phyloP scores from a whole-genome alignment of 768 basidiomycete species.

The Leucocoprinus sp. region DNA sequence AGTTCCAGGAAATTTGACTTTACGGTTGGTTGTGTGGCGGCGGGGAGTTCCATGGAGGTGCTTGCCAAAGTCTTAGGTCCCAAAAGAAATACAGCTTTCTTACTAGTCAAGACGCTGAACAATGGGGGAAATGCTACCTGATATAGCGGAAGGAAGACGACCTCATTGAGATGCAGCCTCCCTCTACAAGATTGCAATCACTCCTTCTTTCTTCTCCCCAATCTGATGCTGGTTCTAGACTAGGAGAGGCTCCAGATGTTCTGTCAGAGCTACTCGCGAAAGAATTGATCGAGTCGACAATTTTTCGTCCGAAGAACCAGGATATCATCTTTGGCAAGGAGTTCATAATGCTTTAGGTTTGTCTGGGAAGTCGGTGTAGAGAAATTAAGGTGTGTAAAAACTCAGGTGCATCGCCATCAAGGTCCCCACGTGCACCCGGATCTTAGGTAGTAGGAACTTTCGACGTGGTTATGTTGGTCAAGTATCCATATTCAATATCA shows the following conservation, averaged over 20 bases:
- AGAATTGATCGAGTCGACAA: constrained; percentile 33
- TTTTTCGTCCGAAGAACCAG: constrained; percentile 31
- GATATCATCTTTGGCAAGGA: constrained; percentile 35
- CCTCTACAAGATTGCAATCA: constrained; percentile 27
- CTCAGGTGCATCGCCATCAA: background rate
- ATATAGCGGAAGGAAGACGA: constrained; percentile 24
- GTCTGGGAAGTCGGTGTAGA: constrained; percentile 40
- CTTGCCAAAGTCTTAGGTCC: constrained; percentile 30
- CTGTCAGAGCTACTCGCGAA: constrained; percentile 32
- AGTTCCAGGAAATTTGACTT: constrained; percentile 25
- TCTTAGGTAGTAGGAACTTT: constrained; percentile 11
- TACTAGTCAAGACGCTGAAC: constrained; percentile 37
- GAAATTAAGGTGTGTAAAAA: no score
- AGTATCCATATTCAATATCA: background rate
- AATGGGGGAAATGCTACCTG: no score
- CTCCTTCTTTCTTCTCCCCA: background rate
- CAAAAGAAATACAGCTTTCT: constrained; percentile 31
- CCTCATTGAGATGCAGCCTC: constrained; percentile 33
- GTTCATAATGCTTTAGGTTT: constrained; percentile 35
- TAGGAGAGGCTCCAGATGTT: constrained; percentile 34
- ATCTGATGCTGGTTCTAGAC: constrained; percentile 23
- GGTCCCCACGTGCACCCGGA: constrained; percentile 3
- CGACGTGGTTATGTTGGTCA: constrained; percentile 3
- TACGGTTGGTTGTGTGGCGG: constrained; percentile 33
- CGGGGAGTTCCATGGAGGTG: constrained; percentile 26